phyloP scores from a whole-genome alignment of 2,329 filamentous ascomycete genomes.

The Bipolaris sorokiniana region DNA sequence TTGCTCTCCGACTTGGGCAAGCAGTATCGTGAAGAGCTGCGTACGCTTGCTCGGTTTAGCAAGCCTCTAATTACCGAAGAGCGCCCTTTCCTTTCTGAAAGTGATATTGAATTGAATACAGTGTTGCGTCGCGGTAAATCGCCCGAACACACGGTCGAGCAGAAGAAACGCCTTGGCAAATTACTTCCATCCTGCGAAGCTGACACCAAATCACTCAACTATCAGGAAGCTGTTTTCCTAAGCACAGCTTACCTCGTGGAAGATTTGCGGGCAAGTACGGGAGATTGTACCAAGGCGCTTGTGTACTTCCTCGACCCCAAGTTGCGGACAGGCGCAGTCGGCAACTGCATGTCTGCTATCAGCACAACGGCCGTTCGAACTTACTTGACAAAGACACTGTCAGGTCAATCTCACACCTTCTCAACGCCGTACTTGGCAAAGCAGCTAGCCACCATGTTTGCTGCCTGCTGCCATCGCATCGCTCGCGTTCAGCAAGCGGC shows the following conservation, averaged over 20 bases:
- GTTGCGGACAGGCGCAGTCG: conserved; percentile 66
- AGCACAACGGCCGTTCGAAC: conserved; percentile 74
- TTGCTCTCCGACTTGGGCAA: conserved; percentile 74
- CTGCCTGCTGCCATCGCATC: conserved; percentile 91
- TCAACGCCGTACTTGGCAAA: conserved; percentile 90
- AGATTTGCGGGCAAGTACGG: conserved; percentile 81
- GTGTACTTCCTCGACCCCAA: conserved; percentile 96
- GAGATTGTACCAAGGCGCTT: conserved; percentile 87
- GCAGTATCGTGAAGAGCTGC: conserved; percentile 76
- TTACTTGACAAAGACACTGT: conserved; percentile 78
- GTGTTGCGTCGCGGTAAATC: conserved; percentile 86
- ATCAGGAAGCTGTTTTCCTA: conserved; percentile 89
- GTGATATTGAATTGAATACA: conserved; percentile 95
- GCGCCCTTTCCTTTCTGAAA: conserved; percentile 87
- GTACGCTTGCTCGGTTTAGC: conserved; percentile 84
- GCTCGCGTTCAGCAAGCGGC: conserved; percentile 89
- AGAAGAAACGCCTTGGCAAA: conserved; percentile 77
- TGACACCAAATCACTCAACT: conserved; percentile 82
- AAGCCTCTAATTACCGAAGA: conserved; percentile 87
- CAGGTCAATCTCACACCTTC: conserved; percentile 75
- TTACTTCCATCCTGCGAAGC: conserved; percentile 77
- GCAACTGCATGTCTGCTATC: conserved; percentile 67
- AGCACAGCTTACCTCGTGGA: conserved; percentile 91
- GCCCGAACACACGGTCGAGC: conserved; percentile 75
- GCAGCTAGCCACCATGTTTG: conserved; percentile 84